Evolutionary conservation across 2,329 filamentous ascomycete species (phyloP), one percentile per base, ranked within the genome.

Genomic region (Cercospora sp.): DNA sequence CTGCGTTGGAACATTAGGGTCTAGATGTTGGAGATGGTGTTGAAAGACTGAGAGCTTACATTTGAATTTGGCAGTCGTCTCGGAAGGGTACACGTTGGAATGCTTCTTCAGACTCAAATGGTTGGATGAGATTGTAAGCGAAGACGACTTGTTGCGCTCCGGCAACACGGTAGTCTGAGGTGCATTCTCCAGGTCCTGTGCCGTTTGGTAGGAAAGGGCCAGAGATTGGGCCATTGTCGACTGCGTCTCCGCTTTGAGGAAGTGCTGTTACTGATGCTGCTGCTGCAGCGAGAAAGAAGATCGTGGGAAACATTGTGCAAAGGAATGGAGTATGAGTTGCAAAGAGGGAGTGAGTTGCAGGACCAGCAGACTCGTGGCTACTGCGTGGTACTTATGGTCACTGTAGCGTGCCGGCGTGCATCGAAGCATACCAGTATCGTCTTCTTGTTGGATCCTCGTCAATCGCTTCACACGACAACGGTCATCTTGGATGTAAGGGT

Each of bases 1-100:
- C 53, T 57, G 18, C 45, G 45, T 48, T 48, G 45, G 6, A 5
- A 30, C 0, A 13, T 57, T 28, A 57, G 23, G 48, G 6, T 18
- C 23, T 18, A 16, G 23, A 57, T 28, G 10, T 28, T 30, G 7
- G 28, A 28, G 23, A 57, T n/a, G 13, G 12, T 9, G 31, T 31
- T n/a, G 45, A 48, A 5, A 1, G 26, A 23, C 3, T 30, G 23
- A 57, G 18, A n/a, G 45, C 53, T 31, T 31, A 57, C 53, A 57
- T 57, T 13, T 51, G 60, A 9, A 57, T 62, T n/a, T 65, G 33
- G 28, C 66, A 68, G 18, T 68, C 62, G 5, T 68, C 66, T 55
- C 55, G 18, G 18, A 68, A 58, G 13, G 66, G 66, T 57, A 68
- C 48, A n/a, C 66, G 53, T 13, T 68, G 66, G 36, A 68, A 68